Evolutionary conservation across 352 stramenopile species (phyloP).

Genomic region (Phytophthora sp.): DNA sequence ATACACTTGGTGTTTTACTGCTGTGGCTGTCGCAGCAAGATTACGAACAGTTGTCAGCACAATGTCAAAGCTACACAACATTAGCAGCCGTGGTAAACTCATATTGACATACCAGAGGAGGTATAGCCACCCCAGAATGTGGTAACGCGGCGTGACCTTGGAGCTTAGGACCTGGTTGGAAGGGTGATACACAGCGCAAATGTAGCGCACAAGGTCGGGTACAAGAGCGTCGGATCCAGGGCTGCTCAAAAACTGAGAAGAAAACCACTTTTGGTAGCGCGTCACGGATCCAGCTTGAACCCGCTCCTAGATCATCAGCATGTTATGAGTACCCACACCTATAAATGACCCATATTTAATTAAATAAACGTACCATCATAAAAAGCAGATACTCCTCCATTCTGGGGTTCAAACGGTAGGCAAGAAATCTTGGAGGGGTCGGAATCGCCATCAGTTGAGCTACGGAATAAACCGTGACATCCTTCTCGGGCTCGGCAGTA

Average conservation of each 20-base stretch:
- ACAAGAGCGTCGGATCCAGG: conserved; percentile 75
- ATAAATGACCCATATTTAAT: background rate
- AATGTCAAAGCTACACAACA: background rate
- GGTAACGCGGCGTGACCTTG: conserved; percentile 87
- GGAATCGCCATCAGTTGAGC: conserved; percentile 74
- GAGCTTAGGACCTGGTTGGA: conserved; percentile 82
- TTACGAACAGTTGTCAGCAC: conserved; percentile 7
- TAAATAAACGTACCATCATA: conserved; percentile 69
- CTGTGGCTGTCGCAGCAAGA: conserved; percentile 31
- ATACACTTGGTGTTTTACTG: conserved; percentile 74
- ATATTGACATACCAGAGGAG: conserved; percentile 67
- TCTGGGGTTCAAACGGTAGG: conserved; percentile 81
- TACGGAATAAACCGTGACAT: conserved; percentile 63
- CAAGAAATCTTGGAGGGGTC: conserved; percentile 78
- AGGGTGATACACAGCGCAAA: conserved; percentile 84
- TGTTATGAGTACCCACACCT: background rate
- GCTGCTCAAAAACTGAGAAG: conserved; percentile 75
- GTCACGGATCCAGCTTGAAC: conserved; percentile 79
- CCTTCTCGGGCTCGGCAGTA: conserved; percentile 47
- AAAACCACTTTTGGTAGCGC: conserved; percentile 90
- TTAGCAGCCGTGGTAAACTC: background rate
- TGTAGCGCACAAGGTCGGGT: conserved; percentile 82
- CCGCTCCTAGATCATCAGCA: conserved; percentile 49
- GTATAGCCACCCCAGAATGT: conserved; percentile 89
- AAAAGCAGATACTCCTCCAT: conserved; percentile 89